These are phyloP conservation scores for Physcomitrellopsis africana DNA, from an alignment of 225 moss, liverwort and hornwort species.

Conservation along the genomic window DNA sequence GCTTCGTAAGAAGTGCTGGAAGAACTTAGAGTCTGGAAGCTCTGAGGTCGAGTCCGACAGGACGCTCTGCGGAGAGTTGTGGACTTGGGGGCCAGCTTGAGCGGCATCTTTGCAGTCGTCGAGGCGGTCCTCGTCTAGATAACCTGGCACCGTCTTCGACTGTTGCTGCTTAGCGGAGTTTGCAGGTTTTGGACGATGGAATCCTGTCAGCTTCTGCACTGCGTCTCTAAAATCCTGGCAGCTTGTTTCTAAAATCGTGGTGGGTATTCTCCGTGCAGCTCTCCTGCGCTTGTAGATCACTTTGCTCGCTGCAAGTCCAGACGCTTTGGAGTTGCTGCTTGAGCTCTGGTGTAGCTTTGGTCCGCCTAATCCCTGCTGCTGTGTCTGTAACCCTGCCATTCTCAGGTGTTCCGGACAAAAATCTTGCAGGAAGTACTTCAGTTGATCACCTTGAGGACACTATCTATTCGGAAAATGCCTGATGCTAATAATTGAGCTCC, in stretches of 20 bases:
- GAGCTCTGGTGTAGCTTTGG: slow-evolving; percentile 40
- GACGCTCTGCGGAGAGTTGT: slow-evolving; percentile 37
- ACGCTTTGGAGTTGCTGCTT: slow-evolving; percentile 39
- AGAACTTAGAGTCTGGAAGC: slow-evolving; percentile 31
- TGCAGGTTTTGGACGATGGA: slow-evolving; percentile 32
- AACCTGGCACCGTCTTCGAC: slow-evolving; percentile 13
- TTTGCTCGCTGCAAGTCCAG: slow-evolving; percentile 33
- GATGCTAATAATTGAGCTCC: too few relatives aligned
- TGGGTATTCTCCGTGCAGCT: slow-evolving; percentile 48
- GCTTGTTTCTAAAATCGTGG: slow-evolving; percentile 49
- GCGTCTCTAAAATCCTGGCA: slow-evolving; percentile 50
- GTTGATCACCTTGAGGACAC: too few relatives aligned
- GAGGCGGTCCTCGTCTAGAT: slow-evolving; percentile 21
- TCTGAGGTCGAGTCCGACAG: slow-evolving; percentile 28
- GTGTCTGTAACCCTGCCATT: slow-evolving; percentile 39
- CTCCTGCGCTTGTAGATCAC: slow-evolving; percentile 49
- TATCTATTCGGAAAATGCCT: too few relatives aligned
- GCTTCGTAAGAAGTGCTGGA: slow-evolving; percentile 37
- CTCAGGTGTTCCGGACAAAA: background rate
- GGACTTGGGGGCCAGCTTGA: slow-evolving; percentile 13
- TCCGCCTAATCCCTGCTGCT: slow-evolving; percentile 29
- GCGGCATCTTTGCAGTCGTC: slow-evolving; percentile 25
- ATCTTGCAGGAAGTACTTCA: background rate
- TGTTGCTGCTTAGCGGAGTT: slow-evolving; percentile 26
- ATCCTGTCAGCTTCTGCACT: slow-evolving; percentile 55